Conservation (phyloP, 148 eudicot species). For the Pouteria glomerata region DNA sequence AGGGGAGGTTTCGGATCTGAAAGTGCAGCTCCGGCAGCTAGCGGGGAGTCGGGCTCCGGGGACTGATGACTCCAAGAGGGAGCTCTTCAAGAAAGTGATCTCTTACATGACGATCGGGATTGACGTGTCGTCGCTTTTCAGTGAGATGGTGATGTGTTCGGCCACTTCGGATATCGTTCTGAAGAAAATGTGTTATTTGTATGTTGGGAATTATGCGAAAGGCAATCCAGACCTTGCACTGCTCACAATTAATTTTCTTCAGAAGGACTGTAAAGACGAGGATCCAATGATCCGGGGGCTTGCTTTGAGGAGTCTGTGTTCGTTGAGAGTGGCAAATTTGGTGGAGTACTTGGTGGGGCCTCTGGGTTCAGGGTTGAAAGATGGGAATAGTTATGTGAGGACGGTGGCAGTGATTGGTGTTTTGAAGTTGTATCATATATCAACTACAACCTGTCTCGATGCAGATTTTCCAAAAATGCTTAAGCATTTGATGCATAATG, state of each 20-base stretch:
- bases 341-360: constrained; percentile 98
- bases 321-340: constrained; percentile 81
- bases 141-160: constrained; percentile 99
- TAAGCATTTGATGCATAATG: constrained; percentile 91
- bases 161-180: constrained; percentile 93
- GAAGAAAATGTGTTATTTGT: constrained; percentile 96
- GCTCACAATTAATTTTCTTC: constrained; percentile 91
- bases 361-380: constrained; percentile 77
- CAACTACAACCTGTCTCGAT: constrained; percentile 81
- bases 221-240: constrained; percentile 89
- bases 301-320: constrained; percentile 93
- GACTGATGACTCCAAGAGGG: constrained; percentile 75
- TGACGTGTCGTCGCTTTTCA: constrained; percentile 85
- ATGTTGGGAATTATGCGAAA: constrained; percentile 93
- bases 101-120: constrained; percentile 98
- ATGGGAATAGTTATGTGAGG: constrained; percentile 86
- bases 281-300: constrained; percentile 98
- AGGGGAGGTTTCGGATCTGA: constrained; percentile 93
- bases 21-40: constrained; percentile 80
- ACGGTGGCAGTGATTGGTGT: constrained; percentile 84
- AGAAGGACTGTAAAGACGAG: constrained; percentile 91
- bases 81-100: constrained; percentile 91
- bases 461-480: constrained; percentile 71
- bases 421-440: constrained; percentile 89
- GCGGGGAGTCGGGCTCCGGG: constrained; percentile 97